phyloP scores from a whole-genome alignment of 2,329 filamentous ascomycete genomes.

The Phialophora verrucosa region DNA sequence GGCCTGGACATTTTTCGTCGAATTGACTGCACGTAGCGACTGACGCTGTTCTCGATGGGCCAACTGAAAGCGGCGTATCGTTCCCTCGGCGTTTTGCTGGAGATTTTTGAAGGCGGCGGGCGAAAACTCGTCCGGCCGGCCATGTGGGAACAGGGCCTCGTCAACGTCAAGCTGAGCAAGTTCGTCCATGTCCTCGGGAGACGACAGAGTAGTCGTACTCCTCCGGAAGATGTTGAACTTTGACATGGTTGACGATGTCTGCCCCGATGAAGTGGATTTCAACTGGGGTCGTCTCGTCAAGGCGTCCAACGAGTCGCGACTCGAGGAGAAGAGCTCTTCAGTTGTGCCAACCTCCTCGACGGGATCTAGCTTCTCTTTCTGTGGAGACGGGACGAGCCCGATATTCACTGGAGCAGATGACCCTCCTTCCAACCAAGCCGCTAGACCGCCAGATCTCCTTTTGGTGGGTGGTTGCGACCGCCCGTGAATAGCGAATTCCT shows the following conservation, averaged over 20 bases:
- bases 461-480: slow-evolving; percentile 31
- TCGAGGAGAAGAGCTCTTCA: slow-evolving; percentile 33
- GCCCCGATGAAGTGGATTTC: slow-evolving; percentile 41
- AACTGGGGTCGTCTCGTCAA: slow-evolving; percentile 36
- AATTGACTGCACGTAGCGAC: slow-evolving; percentile 57
- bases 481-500: slow-evolving; percentile 20
- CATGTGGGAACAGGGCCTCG: slow-evolving; percentile 60
- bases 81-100: slow-evolving; percentile 60
- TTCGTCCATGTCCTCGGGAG: slow-evolving; percentile 53
- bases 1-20: slow-evolving; percentile 62
- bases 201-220: slow-evolving; percentile 43
- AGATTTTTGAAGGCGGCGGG: slow-evolving; percentile 64
- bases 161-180: slow-evolving; percentile 62
- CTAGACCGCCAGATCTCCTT: slow-evolving; percentile 41
- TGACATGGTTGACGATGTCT: slow-evolving; percentile 42
- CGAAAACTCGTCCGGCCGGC: slow-evolving; percentile 54
- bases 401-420: slow-evolving; percentile 56
- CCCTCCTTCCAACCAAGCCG: slow-evolving; percentile 60
- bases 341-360: slow-evolving; percentile 30
- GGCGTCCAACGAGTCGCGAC: slow-evolving; percentile 29
- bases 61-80: slow-evolving; percentile 61
- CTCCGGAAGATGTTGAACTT: slow-evolving; percentile 53
- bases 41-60: slow-evolving; percentile 61
- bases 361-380: slow-evolving; percentile 39
- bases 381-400: slow-evolving; percentile 45